Base-by-base conservation (phyloP, 495 filamentous ascomycete species). In the Hypomontagnella submonticulosa region DNA sequence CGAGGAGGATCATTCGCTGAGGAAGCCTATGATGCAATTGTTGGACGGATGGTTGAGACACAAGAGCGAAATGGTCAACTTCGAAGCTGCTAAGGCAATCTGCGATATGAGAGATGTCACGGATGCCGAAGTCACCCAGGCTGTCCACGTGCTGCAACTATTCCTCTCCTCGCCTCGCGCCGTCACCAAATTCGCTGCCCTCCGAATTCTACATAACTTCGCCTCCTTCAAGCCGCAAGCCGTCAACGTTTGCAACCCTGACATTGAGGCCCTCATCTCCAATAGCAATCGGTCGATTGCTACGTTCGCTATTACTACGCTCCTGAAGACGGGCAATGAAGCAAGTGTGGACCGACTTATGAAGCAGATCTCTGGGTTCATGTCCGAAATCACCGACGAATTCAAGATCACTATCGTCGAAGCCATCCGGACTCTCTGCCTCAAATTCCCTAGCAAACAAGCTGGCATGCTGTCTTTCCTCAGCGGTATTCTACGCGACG, bases 1-100 rank as follows among this genome's bases (percentile, higher is more conserved):
- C 46, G 92, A 97, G 75, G 96, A 98, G 67, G 95, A 99, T 71
- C 83, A 83, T 16, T 87, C 90, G 61, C 83, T 99, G 65, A 86
- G 94, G 69, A 96, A 91, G 78, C 91, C 91, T 60, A 97, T 97
- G 93, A 92, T 96, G 86, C 86, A 90, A 75, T 86, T 97, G 72
- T 83, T 97, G 75, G 93, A 97, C 78, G 92, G 93, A 70, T 97
- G 93, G 93, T 85, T 97, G 71, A 87, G 95, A 75, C 93, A 99
- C 77, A 99, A 99, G 87, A 93, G 93, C 73, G 95, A 99, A 73
- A 98, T 99, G 96, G 96, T 99, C 76, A 99, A 97, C 79, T 98
- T 99, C 70, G 95, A 99, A 80, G 95, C 95, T 51, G 96, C 95
- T 18, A 98, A 98, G 82, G 92, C 94, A 16, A 97, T 99, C 74